Conservation (phyloP, 768 basidiomycete species). For the Boletellus ananiceps region DNA sequence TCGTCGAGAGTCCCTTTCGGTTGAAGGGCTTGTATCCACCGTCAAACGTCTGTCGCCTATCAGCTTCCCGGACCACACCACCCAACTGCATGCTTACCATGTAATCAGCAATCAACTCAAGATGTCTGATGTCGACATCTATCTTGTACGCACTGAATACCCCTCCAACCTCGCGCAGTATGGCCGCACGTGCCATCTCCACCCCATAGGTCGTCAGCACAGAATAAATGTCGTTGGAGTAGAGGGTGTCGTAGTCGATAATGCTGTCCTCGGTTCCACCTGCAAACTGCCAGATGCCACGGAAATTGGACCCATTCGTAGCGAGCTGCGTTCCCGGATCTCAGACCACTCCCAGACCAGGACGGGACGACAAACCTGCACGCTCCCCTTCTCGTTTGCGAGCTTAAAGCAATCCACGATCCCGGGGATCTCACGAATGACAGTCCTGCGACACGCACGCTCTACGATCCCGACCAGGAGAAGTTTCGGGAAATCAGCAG, state of each 20-base stretch:
- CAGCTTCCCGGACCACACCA: neutral
- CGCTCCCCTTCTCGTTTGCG: constrained; percentile 48
- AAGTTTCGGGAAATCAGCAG: constrained; percentile 84
- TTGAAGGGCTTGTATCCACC: constrained; percentile 99
- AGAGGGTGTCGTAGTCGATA: constrained; percentile 74
- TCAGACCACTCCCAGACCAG: neutral
- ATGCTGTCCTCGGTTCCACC: constrained; percentile 49
- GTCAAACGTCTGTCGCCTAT: constrained; percentile 75
- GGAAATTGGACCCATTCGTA: constrained; percentile 92
- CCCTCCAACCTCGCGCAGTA: constrained; percentile 84
- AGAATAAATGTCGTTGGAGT: constrained; percentile 94
- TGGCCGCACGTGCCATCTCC: constrained; percentile 89
- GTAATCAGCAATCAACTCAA: constrained; percentile 97
- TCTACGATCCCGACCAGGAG: constrained; percentile 93
- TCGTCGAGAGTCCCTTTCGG: constrained; percentile 87
- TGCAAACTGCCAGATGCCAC: constrained; percentile 80
- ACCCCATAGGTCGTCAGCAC: constrained; percentile 91
- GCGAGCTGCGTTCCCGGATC: constrained; percentile 49
- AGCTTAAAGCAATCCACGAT: constrained; percentile 82
- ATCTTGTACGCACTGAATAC: constrained; percentile 97
- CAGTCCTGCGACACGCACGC: constrained; percentile 72
- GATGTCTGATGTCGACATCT: constrained; percentile 87
- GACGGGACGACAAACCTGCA: constrained; percentile 34
- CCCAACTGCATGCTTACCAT: constrained; percentile 61
- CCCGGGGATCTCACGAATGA: constrained; percentile 86